Base-by-base conservation (phyloP, 768 basidiomycete genomes). In the Kwoniella dendrophila region DNA sequence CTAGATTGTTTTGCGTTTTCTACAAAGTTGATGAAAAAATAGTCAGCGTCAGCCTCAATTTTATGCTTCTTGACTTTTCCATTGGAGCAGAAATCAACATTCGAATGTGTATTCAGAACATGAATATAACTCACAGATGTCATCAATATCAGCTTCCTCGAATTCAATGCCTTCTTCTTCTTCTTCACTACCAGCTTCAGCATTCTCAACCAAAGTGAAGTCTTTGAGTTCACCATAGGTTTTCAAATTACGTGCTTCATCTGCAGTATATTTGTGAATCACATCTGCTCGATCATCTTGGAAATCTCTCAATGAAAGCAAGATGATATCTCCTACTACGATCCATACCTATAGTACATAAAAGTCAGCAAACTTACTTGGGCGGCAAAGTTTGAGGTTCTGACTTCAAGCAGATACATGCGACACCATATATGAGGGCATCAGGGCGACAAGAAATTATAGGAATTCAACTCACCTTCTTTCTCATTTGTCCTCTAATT, bases 271-370 rank as follows among this genome's bases (percentile, higher is more conserved):
- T 81, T 96, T 96, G 74, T 97, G 95, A 76, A 98, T 97, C 51
- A 99, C 95, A 82, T 99, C 96, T 20, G 94, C 96, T 81, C 97
- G 97, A 82, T 91, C 92, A 72, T 99, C 96, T 81, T 98, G 95
- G 86, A 98, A 99, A 52, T 98, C 96, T 67, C 96, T 90, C 50
- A 99, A 84, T 93, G 60, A 62, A 27, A 62, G 52, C 22, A 62
- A 47, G 45, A 62, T 54, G 47, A 62, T 62, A 41, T 62, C 60
- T 44, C 60, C 60, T 36, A 62, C 60, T 18, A 62, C 52, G 45
- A 62, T 62, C 60, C 60, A 62, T 27, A 62, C 60, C 60, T 62
- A 97, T 12, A 2, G 27, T 14, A 27, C 12, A 24, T 29, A 27
- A 4, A 16, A 1, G 8, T 11, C n/a, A 10, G 47, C 6, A 14